Evolutionary conservation across 352 stramenopile genomes (phyloP), one percentile per base, ranked within the genome.

Genomic region (Phytophthora palmivora): DNA sequence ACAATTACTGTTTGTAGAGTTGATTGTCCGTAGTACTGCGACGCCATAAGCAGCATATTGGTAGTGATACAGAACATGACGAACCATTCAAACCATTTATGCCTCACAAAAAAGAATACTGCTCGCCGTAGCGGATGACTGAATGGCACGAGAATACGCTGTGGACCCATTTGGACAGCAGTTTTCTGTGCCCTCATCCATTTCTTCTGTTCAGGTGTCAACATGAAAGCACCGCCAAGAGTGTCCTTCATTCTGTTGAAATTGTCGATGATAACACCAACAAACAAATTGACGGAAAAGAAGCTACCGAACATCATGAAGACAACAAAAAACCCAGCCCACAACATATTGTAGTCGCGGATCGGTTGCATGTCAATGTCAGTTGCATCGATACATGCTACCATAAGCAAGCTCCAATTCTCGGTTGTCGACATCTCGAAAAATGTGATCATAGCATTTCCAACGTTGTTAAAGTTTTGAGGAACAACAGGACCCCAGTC

Each of bases 391-490:
- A 97, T 86, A 8, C 81, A 86, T 0, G 79, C 83, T 45, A 94
- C 87, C 90, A 97, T 98, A 3, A 98, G 80, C 48, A 95, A 82
- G 0, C 82, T 66, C 94, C 94, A 98, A 8, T 91, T 91, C 67
- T 98, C 92, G 0, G 85, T 97, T 2, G 91, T 96, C 10, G 91
- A 97, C 39, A 98, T 96, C 63, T 98, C 93, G 61, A 97, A 98
- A 63, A 97, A 87, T 4, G 84, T 78, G 19, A 89, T 67, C 74
- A 97, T 90, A 1, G 91, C 87, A 0, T 38, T 64, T 2, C 61
- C 68, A 3, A 97, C 84, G 49, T 97, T 96, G 70, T 97, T 70
- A 46, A 97, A 97, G 50, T 89, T 89, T 46, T 92, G 63, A 1
- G 73, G 57, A n/a, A 87, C 54, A 1, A 89, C 76, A 0, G 52